Base-by-base conservation (phyloP, 257 asterid species). In the Cynanchum wilfordii region DNA sequence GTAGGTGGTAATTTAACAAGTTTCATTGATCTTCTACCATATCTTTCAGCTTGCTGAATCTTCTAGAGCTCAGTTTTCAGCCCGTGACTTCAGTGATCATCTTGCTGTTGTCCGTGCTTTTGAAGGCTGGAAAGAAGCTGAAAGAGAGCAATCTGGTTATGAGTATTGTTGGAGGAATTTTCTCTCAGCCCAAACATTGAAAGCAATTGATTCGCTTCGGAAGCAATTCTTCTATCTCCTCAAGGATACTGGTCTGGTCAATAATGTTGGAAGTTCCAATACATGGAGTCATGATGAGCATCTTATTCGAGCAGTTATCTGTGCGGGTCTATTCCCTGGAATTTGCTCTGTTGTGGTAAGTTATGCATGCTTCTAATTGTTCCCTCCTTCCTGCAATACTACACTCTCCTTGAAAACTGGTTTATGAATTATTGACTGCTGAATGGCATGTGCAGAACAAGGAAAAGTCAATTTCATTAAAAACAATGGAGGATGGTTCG, bases 71-170 rank as follows among this genome's bases (percentile, higher is more conserved):
- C 96, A 86, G 82, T 90, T 92, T 88, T 85, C 97, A 72, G 90
- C 89, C 33, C 90, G 90, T 76, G 91, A 82, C 71, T 92, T 84
- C 85, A 92, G 98, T 82, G 98, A 90, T 79, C 97, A 92, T 86
- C 87, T 92, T 78, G 86, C 96, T 76, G 78, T 90, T 47, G 82
- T 87, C 68, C 92, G 96, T 73, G 98, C 98, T 66, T 92, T 82
- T 84, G 92, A 92, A 12, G 98, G 98, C 50, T 92, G 98, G 98
- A 92, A 82, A 84, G 86, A 85, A 64, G 98, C 98, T 71, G 98
- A 92, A 76, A 89, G 82, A 71, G 70, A 81, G 79, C 95, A 82
- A 78, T 75, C 78, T 73, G 95, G 91, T 71, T 70, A 87, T 79
- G 98, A 92, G 75, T 92, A 90, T 84, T 92, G 98, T 71, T 90